A percentile compares a stretch with the other conserved stretches of the same genome.
phyloP scores from a whole-genome alignment of 495 filamentous ascomycete species.

The Neurospora sp. region DNA sequence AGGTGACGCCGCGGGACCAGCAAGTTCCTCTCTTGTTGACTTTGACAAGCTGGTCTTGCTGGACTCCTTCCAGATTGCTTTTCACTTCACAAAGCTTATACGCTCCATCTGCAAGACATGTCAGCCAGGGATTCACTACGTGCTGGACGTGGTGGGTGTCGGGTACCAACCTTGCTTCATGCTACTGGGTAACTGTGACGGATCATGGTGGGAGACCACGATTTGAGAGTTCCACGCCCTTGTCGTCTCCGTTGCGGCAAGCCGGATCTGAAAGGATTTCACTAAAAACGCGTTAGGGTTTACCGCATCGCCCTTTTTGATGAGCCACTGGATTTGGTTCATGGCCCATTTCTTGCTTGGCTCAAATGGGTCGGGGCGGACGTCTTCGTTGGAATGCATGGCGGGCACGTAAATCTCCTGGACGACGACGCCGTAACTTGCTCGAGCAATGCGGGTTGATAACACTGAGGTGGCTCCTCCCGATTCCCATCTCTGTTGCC shows the following conservation, averaged over 20 bases:
- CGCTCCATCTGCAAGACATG: conserved; percentile 23
- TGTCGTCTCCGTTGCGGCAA: conserved; percentile 28
- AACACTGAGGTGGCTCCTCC: conserved; percentile 27
- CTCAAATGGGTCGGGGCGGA: conserved; percentile 35
- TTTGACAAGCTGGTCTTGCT: conserved; percentile 23
- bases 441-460: conserved; percentile 39
- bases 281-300: conserved; percentile 28
- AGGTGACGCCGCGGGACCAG: conserved; percentile 32
- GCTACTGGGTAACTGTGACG: conserved; percentile 31
- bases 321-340: conserved; percentile 48
- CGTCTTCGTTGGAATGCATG: conserved; percentile 33
- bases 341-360: conserved; percentile 34
- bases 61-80: conserved; percentile 24
- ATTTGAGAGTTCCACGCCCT: conserved; percentile 37
- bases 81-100: conserved; percentile 31
- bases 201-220: conserved; percentile 37
- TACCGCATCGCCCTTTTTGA: conserved; percentile 38
- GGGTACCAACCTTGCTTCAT: conserved; percentile 23
- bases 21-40: conserved; percentile 23
- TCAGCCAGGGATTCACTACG: conserved; percentile 11
- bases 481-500: conserved; percentile 39
- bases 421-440: conserved; percentile 47
- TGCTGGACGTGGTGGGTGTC: neutral
- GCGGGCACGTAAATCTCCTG: conserved; percentile 34
- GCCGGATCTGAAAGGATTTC: conserved; percentile 37